These are phyloP conservation scores for Noccaea bulbosa DNA, from an alignment of 345 rosid genomes.

Conservation along the genomic window DNA sequence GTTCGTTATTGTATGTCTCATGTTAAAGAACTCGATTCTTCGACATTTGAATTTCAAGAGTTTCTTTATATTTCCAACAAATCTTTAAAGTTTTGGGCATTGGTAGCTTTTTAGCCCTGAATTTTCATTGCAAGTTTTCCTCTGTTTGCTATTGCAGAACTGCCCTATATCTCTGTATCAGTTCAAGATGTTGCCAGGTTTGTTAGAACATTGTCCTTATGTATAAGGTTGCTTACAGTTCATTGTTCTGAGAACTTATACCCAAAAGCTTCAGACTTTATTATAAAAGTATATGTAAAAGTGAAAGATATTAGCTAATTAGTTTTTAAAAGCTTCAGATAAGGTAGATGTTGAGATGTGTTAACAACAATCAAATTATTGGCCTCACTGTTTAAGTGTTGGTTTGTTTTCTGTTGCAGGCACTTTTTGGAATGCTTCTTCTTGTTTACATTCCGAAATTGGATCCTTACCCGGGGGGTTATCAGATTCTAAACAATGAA, in stretches of 20 bases:
- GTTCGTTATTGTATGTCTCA: slow-evolving; percentile 44
- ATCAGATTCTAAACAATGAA: slow-evolving; percentile 53
- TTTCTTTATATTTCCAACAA: neutral
- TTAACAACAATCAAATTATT: neutral
- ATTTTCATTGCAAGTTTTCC: slow-evolving; percentile 21
- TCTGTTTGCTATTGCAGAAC: slow-evolving; percentile 53
- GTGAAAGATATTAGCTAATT: neutral
- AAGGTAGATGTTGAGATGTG: slow-evolving; percentile 6
- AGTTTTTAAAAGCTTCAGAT: slow-evolving; percentile 4
- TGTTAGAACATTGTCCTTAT: slow-evolving; percentile 29
- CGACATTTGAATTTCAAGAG: neutral
- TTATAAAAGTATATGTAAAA: neutral
- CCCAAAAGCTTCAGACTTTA: neutral
- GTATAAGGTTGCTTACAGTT: neutral
- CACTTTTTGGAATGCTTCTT: slow-evolving; percentile 73
- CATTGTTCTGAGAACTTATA: neutral
- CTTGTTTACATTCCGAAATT: slow-evolving; percentile 70
- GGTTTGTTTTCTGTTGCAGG: slow-evolving; percentile 50
- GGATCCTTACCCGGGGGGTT: slow-evolving; percentile 74
- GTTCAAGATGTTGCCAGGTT: slow-evolving; percentile 78
- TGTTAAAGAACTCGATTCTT: slow-evolving; percentile 11
- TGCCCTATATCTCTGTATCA: slow-evolving; percentile 58
- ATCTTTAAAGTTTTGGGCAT: neutral
- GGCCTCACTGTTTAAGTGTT: slow-evolving; percentile 3
- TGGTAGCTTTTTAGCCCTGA: slow-evolving; percentile 11